A percentile compares a stretch with the other conserved stretches of the same genome.
Conservation (phyloP, 2,329 filamentous ascomycete species). For the Talaromyces sp. region DNA sequence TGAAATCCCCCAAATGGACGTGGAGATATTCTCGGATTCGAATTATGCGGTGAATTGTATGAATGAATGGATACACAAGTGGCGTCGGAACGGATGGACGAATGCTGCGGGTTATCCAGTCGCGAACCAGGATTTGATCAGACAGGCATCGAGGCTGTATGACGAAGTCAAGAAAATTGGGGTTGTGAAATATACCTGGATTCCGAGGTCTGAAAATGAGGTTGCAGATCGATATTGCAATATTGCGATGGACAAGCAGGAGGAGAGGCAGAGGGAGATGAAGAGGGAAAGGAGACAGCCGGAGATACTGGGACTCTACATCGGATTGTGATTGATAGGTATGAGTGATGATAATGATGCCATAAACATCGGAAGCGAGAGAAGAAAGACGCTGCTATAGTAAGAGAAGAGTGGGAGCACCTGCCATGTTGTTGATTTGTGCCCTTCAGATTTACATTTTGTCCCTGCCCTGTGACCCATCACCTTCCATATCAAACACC, state of each 20-base stretch:
- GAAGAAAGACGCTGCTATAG: too few relatives aligned
- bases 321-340: neutral
- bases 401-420: too few relatives aligned
- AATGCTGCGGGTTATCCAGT: neutral
- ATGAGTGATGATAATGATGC: neutral
- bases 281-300: too few relatives aligned
- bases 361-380: too few relatives aligned
- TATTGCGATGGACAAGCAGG: neutral
- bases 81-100: neutral
- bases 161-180: neutral
- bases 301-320: neutral
- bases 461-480: neutral
- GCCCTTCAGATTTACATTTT: neutral
- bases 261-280: neutral
- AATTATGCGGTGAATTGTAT: constrained; percentile 6
- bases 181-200: neutral
- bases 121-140: neutral
- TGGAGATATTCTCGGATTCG: constrained; percentile 8
- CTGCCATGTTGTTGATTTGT: too few relatives aligned
- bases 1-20: neutral
- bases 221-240: neutral
- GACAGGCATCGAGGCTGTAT: neutral
- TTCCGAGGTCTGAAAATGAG: neutral
- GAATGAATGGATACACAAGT: constrained; percentile 12
- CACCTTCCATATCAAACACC: neutral